These are phyloP conservation scores for Apiotrichum montevideense DNA, from an alignment of 1,284 basidiomycete species.

Conservation along the genomic window DNA sequence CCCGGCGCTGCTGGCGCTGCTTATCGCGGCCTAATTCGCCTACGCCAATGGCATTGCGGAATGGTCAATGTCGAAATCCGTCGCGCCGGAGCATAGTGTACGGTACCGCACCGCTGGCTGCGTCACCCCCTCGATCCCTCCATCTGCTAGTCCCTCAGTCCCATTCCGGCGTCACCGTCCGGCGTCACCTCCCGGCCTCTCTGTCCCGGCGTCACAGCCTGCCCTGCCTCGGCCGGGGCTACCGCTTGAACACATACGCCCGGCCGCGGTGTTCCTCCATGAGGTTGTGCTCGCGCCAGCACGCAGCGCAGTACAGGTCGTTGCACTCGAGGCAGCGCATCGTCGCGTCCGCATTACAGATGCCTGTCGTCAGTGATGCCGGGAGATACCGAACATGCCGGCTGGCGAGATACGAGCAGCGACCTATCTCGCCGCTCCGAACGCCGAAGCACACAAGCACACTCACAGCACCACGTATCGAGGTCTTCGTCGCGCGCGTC, in stretches of 20 bases:
- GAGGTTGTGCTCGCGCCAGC: constrained; percentile 30
- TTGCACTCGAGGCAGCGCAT: constrained; percentile 39
- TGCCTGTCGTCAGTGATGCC: constrained; percentile 22
- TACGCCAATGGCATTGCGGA: too few species aligned
- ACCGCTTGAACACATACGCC: neutral
- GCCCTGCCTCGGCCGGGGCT: neutral
- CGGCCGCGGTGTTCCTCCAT: neutral
- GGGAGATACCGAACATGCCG: too few species aligned
- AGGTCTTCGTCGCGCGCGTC: constrained; percentile 33
- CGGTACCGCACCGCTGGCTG: too few species aligned
- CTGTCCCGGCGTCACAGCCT: too few species aligned
- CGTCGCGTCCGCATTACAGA: constrained; percentile 41
- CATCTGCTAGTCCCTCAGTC: too few species aligned
- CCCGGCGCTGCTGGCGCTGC: too few species aligned
- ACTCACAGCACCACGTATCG: constrained; percentile 44
- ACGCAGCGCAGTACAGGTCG: constrained; percentile 39
- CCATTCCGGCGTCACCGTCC: too few species aligned
- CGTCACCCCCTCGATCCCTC: too few species aligned
- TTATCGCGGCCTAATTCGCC: too few species aligned
- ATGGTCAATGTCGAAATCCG: too few species aligned
- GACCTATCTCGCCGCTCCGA: neutral
- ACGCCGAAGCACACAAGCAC: neutral
- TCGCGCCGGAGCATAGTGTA: too few species aligned
- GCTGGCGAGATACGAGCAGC: neutral
- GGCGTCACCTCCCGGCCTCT: too few species aligned